Evolutionary conservation across 2,329 filamentous ascomycete genomes (phyloP).

Genomic region (Alternaria brassicicola): DNA sequence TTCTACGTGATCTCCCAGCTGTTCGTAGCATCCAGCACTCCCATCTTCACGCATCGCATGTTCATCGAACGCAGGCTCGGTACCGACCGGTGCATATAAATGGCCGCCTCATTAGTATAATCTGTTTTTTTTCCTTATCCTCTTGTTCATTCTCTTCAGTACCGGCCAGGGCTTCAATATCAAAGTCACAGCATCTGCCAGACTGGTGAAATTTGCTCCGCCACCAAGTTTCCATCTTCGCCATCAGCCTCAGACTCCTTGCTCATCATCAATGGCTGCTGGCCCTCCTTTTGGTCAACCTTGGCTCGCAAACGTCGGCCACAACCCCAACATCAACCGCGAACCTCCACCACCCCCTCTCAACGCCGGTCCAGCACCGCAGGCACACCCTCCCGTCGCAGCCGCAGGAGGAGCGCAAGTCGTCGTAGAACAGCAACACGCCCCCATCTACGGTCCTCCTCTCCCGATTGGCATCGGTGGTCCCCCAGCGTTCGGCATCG

Average conservation of each 20-base stretch:
- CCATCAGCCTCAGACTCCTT: neutral
- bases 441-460: conserved; percentile 31
- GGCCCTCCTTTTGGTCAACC: conserved; percentile 36
- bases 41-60: conserved; percentile 21
- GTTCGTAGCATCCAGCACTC: conserved; percentile 15
- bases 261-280: conserved; percentile 28
- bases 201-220: neutral
- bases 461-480: conserved; percentile 28
- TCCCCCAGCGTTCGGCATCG: conserved; percentile 19
- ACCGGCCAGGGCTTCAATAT: neutral
- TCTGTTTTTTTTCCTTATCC: neutral
- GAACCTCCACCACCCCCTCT: conserved; percentile 39
- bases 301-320: conserved; percentile 38
- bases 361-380: conserved; percentile 18
- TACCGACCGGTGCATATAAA: conserved; percentile 3
- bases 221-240: neutral
- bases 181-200: neutral
- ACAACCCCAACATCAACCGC: conserved; percentile 45
- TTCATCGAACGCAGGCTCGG: neutral
- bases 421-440: conserved; percentile 31
- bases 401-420: conserved; percentile 11
- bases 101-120: neutral
- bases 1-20: conserved; percentile 3
- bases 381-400: conserved; percentile 10
- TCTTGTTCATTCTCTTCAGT: neutral